Evolutionary conservation across 441 rosid species (phyloP).

Genomic region (Populus tomentosa): DNA sequence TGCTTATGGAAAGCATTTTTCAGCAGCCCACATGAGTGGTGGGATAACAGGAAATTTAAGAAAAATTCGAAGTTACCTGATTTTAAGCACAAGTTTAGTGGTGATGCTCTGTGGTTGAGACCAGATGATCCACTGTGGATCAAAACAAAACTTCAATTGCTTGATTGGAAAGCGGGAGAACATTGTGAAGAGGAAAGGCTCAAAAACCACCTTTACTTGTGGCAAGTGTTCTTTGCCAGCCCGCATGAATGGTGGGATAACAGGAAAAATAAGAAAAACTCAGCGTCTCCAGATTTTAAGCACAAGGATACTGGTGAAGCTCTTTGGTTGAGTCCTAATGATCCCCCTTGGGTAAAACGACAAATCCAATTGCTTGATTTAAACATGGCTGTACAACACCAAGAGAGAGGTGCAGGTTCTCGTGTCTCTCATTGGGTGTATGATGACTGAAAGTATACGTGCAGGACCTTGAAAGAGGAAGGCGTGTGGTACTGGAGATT

Average conservation of each 20-base stretch:
- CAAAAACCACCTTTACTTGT: constrained; percentile 38
- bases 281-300: constrained; percentile 61
- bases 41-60: constrained; percentile 74
- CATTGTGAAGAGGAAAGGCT: constrained; percentile 16
- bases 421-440: constrained; percentile 39
- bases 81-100: constrained; percentile 67
- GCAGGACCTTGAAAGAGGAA: background rate
- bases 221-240: constrained; percentile 71
- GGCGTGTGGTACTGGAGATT: background rate
- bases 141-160: constrained; percentile 48
- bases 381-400: constrained; percentile 20
- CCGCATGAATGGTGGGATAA: constrained; percentile 90
- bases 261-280: constrained; percentile 45
- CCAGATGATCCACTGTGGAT: constrained; percentile 65
- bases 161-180: constrained; percentile 46
- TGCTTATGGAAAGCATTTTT: constrained; percentile 79
- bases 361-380: constrained; percentile 58
- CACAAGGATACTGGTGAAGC: constrained; percentile 69
- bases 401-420: constrained; percentile 17
- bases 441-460: constrained; percentile 24
- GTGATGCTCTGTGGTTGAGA: constrained; percentile 68
- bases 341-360: constrained; percentile 69
- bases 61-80: constrained; percentile 47
- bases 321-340: constrained; percentile 55
- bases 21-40: constrained; percentile 71